Percentiles rank a stretch among this genome's conserved stretches.
These are phyloP conservation scores for Aspergillus cavernicola DNA, from an alignment of 495 filamentous ascomycete species.

Conservation along the genomic window DNA sequence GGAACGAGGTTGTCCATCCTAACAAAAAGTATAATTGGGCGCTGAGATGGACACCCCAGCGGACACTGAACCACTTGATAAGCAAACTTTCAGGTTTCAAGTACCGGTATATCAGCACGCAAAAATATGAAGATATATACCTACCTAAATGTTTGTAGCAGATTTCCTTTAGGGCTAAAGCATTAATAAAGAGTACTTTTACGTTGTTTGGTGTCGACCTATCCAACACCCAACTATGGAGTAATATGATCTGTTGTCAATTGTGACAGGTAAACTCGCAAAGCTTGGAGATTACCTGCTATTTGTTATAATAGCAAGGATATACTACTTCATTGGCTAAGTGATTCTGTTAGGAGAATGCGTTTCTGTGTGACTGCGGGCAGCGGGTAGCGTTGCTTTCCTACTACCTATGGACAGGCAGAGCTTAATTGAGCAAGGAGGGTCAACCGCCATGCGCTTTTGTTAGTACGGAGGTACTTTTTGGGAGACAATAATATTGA, in stretches of 20 bases:
- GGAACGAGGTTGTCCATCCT: no score
- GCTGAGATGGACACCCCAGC: no score
- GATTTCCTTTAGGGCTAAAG: not conserved
- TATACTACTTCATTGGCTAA: not conserved
- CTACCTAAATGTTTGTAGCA: not conserved
- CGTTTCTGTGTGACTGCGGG: constrained; percentile 1
- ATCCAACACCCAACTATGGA: not conserved
- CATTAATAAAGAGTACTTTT: no score
- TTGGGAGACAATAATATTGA: not conserved
- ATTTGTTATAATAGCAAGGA: not conserved
- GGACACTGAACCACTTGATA: not conserved
- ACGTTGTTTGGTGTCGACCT: not conserved
- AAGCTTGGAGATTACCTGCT: not conserved
- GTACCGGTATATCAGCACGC: not conserved
- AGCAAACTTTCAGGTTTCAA: not conserved
- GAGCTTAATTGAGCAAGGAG: constrained; percentile 17
- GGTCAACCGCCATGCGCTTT: not conserved
- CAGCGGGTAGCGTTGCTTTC: not conserved
- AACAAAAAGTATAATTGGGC: not conserved
- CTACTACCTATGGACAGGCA: not conserved
- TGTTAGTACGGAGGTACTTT: constrained; percentile 1
- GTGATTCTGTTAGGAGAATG: not conserved
- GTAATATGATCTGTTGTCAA: not conserved
- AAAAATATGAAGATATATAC: not conserved
- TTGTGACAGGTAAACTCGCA: constrained; percentile 6